Evolutionary conservation across 2,329 filamentous ascomycete species (phyloP).

Genomic region (Nemania sp.): DNA sequence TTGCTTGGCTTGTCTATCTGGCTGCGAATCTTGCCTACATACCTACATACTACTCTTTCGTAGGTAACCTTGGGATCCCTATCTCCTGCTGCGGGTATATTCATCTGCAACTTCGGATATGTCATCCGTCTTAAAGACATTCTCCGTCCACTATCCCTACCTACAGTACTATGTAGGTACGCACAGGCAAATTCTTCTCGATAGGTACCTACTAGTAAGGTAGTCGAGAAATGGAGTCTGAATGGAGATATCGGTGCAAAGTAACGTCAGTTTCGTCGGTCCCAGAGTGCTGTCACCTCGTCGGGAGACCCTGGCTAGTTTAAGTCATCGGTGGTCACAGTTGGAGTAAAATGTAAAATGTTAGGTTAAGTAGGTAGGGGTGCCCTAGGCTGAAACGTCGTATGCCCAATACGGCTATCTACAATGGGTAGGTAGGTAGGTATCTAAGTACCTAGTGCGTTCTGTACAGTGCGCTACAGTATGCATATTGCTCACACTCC

Average conservation of each 20-base stretch:
- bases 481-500: no score
- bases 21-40: no score
- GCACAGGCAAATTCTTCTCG: no score
- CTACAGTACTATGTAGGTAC: no score
- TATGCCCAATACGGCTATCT: slow-evolving; percentile 17
- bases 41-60: neutral
- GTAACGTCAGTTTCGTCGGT: neutral
- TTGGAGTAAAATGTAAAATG: no score
- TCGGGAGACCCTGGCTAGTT: slow-evolving; percentile 6
- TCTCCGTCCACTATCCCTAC: no score
- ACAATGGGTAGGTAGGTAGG: neutral
- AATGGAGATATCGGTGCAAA: neutral
- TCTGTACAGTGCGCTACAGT: no score
- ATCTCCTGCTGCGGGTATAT: neutral
- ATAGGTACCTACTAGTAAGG: neutral
- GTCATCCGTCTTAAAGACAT: no score
- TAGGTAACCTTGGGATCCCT: neutral
- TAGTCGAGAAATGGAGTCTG: neutral
- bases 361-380: no score
- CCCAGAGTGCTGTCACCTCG: slow-evolving; percentile 12
- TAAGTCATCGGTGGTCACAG: slow-evolving; percentile 7
- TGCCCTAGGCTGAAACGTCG: slow-evolving; percentile 34
- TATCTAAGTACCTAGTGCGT: neutral
- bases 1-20: slow-evolving; percentile 13
- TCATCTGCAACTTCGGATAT: slow-evolving; percentile 8